phyloP scores from a whole-genome alignment of 208 protist species.

The Kentomonas sorsogonicus region DNA sequence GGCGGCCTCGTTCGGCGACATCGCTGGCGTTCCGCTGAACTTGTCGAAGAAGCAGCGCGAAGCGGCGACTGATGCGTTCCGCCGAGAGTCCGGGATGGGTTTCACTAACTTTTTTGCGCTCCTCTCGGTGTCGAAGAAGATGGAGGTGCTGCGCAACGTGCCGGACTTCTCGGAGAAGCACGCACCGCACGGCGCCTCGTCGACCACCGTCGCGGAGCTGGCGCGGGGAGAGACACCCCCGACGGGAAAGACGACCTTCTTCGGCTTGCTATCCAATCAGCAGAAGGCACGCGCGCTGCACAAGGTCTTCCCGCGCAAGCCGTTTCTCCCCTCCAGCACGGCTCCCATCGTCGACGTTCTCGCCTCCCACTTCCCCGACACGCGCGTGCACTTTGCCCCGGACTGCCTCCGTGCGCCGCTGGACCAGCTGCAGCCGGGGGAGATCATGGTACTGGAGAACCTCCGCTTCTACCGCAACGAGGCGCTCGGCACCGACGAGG shows the following conservation, averaged over 20 bases:
- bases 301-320: slow-evolving; percentile 28
- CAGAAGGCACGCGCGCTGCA: slow-evolving; percentile 43
- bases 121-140: slow-evolving; percentile 32
- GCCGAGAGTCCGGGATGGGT: slow-evolving; percentile 46
- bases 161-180: slow-evolving; percentile 16
- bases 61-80: slow-evolving; percentile 55
- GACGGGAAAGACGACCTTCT: slow-evolving; percentile 52
- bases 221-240: slow-evolving; percentile 15
- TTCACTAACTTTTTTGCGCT: slow-evolving; percentile 66
- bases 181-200: no score
- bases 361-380: slow-evolving; percentile 32
- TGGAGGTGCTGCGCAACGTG: slow-evolving; percentile 44
- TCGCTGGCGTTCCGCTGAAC: slow-evolving; percentile 46
- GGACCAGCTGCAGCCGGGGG: slow-evolving; percentile 27
- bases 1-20: slow-evolving; percentile 47
- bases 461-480: slow-evolving; percentile 80
- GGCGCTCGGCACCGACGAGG: slow-evolving; percentile 24
- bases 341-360: slow-evolving; percentile 46
- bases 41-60: slow-evolving; percentile 37
- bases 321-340: slow-evolving; percentile 49
- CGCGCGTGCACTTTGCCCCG: slow-evolving; percentile 46
- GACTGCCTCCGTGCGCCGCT: slow-evolving; percentile 50
- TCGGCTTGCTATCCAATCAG: slow-evolving; percentile 34
- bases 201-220: no score
- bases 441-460: slow-evolving; percentile 73